Base-by-base conservation (phyloP, 352 stramenopile species). In the Phytophthora hibernalis region DNA sequence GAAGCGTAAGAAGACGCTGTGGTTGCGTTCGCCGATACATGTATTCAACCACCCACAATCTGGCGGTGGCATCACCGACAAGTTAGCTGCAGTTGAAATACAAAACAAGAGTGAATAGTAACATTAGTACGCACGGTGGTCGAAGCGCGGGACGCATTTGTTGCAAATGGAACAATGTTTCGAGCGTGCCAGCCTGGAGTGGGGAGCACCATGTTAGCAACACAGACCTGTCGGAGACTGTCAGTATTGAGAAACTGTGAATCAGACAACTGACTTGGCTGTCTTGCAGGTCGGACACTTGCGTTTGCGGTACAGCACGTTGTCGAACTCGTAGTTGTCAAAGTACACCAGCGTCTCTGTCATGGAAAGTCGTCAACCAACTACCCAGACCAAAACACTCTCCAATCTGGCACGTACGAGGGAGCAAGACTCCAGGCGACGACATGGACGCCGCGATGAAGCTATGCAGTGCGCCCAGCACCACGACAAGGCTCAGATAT, bases 121-220 rank as follows among this genome's bases (percentile, higher is more conserved):
- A n/a, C n/a, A n/a, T n/a, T n/a, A n/a, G 30, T 33, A 24, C 58
- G 57, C 35, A 87, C 80, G 82, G 55, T 92, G 83, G 38, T 92
- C 84, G 30, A 87, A 88, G 54, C 80, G 84, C 24, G 78, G 79
- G 13, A 91, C 58, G 53, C 84, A 91, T 1, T 81, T 61, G 61
- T 90, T 82, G 76, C 83, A 92, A 42, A 90, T 45, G 4, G 72
- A 72, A 54, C 82, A 92, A 56, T 91, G 80, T 72, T 90, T 91
- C 56, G 80, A 91, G n/a, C 83, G 72, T 45, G 82, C 81, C 26
- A 84, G 62, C 52, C 80, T 89, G 49, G 15, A 24, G 16, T 48
- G 38, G 44, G 4, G 55, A 13, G 28, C 4, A 28, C 31, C 5
- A 4, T 31, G 52, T 61, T 55, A 56, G 44, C 61, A 54, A 48